Base-by-base conservation (phyloP, 441 rosid genomes). In the Populus tomentosa region DNA sequence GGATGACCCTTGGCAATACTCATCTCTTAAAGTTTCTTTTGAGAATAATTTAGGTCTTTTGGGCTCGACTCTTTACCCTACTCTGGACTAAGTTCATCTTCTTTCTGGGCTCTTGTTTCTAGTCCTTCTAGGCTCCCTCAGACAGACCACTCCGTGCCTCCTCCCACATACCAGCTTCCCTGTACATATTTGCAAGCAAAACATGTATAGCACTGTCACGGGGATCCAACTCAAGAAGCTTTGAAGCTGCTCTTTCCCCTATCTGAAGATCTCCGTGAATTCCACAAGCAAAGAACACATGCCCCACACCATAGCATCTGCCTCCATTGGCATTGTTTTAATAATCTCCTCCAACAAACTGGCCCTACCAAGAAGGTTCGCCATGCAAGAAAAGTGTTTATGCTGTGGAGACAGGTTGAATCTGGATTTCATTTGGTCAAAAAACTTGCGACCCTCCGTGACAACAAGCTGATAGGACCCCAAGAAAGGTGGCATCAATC, bases 371-470 rank as follows among this genome's bases (percentile, higher is more conserved):
- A 90, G 78, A 79, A 95, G 94, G 78, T 92, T 93, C 72, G 91
- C 93, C 98, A 95, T 90, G 80, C 93, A 89, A 18, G 97, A 90
- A 84, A 90, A 95, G 83, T 26, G 98, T 78, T 93, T 92, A 74
- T 84, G 76, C 75, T 85, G 84, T 1, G 97, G 97, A 26, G 67
- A 76, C 24, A 91, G 79, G 8, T 85, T 78, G 79, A 84, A 95
- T 78, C 78, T 85, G n/a, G 89, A 85, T 63, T 79, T 90, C 94
- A 95, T 93, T 76, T 87, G 85, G 36, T 84, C 75, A 76, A 95
- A 91, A 78, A 81, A 91, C 75, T 77, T 75, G 33, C 89, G 90
- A 32, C 98, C 98, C 98, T 69, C 91, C 93, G 56, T 91, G 98
- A 80, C 94, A 90, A 84, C 97, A 94, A 78, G 98, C 97, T 75